phyloP scores from a whole-genome alignment of 495 filamentous ascomycete species.

The Penicillium canariense region DNA sequence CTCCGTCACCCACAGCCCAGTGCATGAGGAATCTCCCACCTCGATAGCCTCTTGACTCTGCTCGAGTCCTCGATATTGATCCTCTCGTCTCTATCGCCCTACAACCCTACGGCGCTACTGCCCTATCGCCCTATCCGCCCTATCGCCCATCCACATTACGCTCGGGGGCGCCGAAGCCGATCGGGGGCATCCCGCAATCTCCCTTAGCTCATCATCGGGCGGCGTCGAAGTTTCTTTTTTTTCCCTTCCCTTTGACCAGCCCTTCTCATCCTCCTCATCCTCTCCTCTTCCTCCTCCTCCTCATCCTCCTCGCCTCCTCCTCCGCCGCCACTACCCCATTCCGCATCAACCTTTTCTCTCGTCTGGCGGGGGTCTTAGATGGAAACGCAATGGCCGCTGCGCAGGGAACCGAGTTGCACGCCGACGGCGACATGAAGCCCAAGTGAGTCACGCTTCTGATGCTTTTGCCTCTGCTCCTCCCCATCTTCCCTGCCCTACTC shows the following conservation, averaged over 20 bases:
- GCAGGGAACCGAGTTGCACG: slow-evolving; percentile 50
- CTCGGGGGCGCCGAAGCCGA: slow-evolving; percentile 25
- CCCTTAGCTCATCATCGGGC: slow-evolving; percentile 40
- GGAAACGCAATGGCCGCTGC: slow-evolving; percentile 49
- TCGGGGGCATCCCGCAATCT: slow-evolving; percentile 42
- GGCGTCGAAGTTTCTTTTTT: slow-evolving; percentile 29
- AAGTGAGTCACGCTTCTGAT: slow-evolving; percentile 31
- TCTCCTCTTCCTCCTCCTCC: slow-evolving; percentile 9
- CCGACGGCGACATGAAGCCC: slow-evolving; percentile 53
- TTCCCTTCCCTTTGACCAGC: slow-evolving; percentile 10
- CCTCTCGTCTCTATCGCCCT: too few relatives aligned
- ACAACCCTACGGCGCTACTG: too few relatives aligned
- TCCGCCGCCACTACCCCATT: slow-evolving; percentile 1
- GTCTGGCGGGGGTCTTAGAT: slow-evolving; percentile 30
- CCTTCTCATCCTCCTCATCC: slow-evolving; percentile 3
- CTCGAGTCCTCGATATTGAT: background rate
- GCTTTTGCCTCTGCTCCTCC: background rate
- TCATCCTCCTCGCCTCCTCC: slow-evolving; percentile 5
- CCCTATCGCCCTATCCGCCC: too few relatives aligned
- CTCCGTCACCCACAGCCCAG: background rate
- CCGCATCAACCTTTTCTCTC: slow-evolving; percentile 3
- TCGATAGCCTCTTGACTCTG: background rate
- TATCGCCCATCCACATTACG: background rate
- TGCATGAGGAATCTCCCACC: background rate
- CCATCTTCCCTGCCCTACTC: background rate